phyloP scores from a whole-genome alignment of 2,329 filamentous ascomycete genomes.

The Aspergillus jensenii region DNA sequence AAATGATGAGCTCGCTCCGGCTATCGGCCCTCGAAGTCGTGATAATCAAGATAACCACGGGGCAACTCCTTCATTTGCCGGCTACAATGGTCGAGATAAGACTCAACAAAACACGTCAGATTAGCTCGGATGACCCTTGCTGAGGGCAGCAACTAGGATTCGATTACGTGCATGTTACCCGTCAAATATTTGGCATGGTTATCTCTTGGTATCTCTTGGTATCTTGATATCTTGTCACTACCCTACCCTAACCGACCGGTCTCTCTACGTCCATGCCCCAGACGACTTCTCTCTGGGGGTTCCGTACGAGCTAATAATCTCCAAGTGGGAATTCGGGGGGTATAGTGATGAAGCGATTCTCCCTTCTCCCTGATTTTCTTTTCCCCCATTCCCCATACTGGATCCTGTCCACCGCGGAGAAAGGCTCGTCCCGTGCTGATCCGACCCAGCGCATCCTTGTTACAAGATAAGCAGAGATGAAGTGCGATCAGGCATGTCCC shows the following conservation, averaged over 20 bases:
- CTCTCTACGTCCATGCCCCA: constrained; percentile 5
- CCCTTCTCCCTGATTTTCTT: no score
- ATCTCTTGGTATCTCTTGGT: neutral
- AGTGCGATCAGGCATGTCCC: neutral
- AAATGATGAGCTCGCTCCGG: constrained; percentile 1
- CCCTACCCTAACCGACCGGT: neutral
- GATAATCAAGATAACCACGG: constrained; percentile 11
- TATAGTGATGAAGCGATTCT: no score
- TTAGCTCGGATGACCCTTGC: neutral
- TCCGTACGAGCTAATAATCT: neutral
- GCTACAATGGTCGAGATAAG: constrained; percentile 7
- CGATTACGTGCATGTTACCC: constrained; percentile 2
- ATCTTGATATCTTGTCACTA: neutral
- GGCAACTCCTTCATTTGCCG: constrained; percentile 6
- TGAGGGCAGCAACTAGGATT: neutral
- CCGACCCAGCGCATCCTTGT: neutral
- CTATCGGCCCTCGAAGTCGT: constrained; percentile 7
- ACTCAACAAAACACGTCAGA: constrained; percentile 8
- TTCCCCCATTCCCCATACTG: no score
- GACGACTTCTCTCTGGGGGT: neutral
- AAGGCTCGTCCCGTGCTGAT: neutral
- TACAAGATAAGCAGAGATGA: neutral
- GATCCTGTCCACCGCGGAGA: neutral
- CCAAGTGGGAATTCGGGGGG: no score
- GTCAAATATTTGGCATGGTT: neutral